Evolutionary conservation across 352 stramenopile species (phyloP).

Genomic region (Globisporangium paroecandrum): DNA sequence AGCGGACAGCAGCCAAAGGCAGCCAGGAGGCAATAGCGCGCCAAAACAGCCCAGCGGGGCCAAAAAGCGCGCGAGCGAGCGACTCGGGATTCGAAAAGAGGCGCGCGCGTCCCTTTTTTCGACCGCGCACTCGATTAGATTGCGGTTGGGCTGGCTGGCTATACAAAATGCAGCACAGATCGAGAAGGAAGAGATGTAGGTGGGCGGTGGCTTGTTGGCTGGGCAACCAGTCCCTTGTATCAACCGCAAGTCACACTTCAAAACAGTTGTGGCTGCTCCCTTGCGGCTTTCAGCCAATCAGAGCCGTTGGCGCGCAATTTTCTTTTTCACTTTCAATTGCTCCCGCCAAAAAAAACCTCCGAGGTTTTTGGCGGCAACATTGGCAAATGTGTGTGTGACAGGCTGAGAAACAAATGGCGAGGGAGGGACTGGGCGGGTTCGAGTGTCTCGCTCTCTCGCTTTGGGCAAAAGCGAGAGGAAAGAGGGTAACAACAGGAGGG

Average conservation of each 20-base stretch:
- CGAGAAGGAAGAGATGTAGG: not conserved
- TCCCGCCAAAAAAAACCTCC: constrained; percentile 10
- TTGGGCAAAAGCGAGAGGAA: not conserved
- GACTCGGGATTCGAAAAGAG: constrained; percentile 16
- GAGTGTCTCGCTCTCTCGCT: not conserved
- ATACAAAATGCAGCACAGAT: not conserved
- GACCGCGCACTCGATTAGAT: not conserved
- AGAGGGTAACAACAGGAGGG: not conserved
- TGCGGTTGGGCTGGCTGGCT: not conserved
- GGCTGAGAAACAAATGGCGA: constrained; percentile 1
- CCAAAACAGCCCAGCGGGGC: not conserved
- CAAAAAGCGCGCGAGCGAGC: constrained; percentile 19
- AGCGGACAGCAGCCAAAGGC: not conserved
- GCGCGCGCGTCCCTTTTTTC: constrained; percentile 11
- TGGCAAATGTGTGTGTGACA: not conserved
- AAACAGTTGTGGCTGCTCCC: not conserved
- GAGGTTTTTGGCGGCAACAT: constrained; percentile 10
- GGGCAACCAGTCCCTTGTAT: not conserved
- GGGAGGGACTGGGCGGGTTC: not conserved
- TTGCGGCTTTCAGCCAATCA: constrained; percentile 20
- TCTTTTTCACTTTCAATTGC: not conserved
- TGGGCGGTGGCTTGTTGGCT: not conserved
- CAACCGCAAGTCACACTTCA: not conserved
- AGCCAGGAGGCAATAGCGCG: constrained; percentile 5
- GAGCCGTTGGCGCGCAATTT: constrained; percentile 20